phyloP scores from a whole-genome alignment of 2,329 filamentous ascomycete genomes.

The Plectosphaerella sp. region DNA sequence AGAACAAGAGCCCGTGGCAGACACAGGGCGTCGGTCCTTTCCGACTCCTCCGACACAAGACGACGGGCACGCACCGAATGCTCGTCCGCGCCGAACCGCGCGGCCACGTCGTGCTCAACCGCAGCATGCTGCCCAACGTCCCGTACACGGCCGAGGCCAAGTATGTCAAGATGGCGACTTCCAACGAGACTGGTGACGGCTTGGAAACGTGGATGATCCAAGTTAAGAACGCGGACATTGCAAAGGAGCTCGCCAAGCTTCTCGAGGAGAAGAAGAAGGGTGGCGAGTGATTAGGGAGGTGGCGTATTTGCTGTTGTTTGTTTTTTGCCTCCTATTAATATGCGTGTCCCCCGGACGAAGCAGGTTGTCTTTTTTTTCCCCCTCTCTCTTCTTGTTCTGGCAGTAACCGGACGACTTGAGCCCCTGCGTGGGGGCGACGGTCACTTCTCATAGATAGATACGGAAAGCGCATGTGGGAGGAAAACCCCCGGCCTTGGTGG shows the following conservation, averaged over 20 bases:
- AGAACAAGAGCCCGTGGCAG: constrained; percentile 58
- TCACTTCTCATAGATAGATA: background rate
- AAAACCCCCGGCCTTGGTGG: too few relatives aligned
- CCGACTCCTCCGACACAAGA: constrained; percentile 69
- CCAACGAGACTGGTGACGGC: constrained; percentile 52
- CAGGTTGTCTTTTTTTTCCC: background rate
- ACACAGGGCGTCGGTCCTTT: constrained; percentile 68
- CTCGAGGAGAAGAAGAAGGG: constrained; percentile 40
- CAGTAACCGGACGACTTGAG: background rate
- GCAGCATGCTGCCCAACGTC: constrained; percentile 55
- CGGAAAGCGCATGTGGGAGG: background rate
- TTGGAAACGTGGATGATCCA: constrained; percentile 69
- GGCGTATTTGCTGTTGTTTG: background rate
- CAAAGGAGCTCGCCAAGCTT: constrained; percentile 19
- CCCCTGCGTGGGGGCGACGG: background rate
- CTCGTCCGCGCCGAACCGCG: constrained; percentile 71
- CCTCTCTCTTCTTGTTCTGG: background rate
- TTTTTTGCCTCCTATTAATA: background rate
- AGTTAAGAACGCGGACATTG: constrained; percentile 60
- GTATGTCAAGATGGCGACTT: constrained; percentile 54
- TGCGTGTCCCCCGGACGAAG: background rate
- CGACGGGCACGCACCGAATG: constrained; percentile 61
- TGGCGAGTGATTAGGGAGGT: constrained; percentile 34
- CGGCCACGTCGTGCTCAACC: constrained; percentile 71
- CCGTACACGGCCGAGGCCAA: constrained; percentile 59